Conservation (phyloP, 805 yeast species). For the Danielia oregonensis region DNA sequence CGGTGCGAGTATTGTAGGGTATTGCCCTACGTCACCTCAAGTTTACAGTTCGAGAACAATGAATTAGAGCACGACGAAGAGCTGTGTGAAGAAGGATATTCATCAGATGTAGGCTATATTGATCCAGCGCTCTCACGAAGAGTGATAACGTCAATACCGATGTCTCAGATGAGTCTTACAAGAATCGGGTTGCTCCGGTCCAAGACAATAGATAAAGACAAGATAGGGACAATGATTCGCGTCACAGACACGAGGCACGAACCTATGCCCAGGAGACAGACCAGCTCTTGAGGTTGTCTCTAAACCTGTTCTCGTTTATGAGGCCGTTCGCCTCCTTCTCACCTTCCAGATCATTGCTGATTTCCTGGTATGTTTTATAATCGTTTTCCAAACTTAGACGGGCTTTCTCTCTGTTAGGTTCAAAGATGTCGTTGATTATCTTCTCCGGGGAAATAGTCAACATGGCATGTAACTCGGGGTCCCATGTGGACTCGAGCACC, state of each 20-base stretch:
- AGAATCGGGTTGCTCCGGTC: no score
- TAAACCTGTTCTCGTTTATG: conserved; percentile 36
- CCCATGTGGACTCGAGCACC: conserved; percentile 62
- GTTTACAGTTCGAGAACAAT: conserved; percentile 1
- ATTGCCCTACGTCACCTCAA: conserved; percentile 15
- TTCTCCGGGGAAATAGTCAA: conserved; percentile 62
- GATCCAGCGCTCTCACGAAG: no score
- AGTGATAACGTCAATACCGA: neutral
- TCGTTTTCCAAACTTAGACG: conserved; percentile 13
- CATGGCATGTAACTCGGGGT: conserved; percentile 40
- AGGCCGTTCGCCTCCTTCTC: conserved; percentile 33
- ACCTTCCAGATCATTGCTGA: conserved; percentile 19
- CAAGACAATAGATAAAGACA: no score
- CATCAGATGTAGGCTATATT: no score
- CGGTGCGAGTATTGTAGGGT: conserved; percentile 11
- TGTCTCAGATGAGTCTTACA: no score
- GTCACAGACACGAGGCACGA: no score
- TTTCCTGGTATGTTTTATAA: conserved; percentile 16
- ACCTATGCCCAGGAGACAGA: conserved; percentile 15
- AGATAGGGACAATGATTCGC: no score
- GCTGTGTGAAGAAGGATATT: no score
- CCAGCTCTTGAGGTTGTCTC: conserved; percentile 40
- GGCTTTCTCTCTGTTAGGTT: conserved; percentile 26
- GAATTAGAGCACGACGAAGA: no score
- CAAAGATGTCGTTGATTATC: conserved; percentile 70